Percentiles rank a stretch among this genome's conserved stretches.
These are phyloP conservation scores for Clavariopsis aquatica DNA, from an alignment of 495 filamentous ascomycete genomes.

Conservation along the genomic window DNA sequence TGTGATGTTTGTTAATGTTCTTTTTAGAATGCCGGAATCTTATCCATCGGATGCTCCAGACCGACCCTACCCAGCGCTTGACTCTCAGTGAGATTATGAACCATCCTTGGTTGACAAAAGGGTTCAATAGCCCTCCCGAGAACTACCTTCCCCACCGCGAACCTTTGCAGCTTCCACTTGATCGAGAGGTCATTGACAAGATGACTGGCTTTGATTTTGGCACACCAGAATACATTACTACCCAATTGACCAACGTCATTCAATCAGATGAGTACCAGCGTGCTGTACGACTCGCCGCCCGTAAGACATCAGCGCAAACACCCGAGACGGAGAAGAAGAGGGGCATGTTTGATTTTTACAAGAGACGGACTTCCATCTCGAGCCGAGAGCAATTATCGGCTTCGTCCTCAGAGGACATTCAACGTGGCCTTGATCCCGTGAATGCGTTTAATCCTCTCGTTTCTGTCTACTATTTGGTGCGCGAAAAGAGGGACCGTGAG, in stretches of 20 bases:
- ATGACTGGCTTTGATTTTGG: slow-evolving; percentile 99
- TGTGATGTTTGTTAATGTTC: slow-evolving; percentile 5
- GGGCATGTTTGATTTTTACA: slow-evolving; percentile 94
- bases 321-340: slow-evolving; percentile 78
- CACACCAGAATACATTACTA: slow-evolving; percentile 73
- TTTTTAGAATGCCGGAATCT: slow-evolving; percentile 86
- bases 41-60: slow-evolving; percentile 94
- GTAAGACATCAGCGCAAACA: slow-evolving; percentile 59
- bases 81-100: slow-evolving; percentile 89
- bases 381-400: slow-evolving; percentile 89
- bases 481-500: slow-evolving; percentile 90
- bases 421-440: slow-evolving; percentile 79
- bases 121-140: slow-evolving; percentile 80
- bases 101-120: slow-evolving; percentile 97
- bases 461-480: slow-evolving; percentile 93
- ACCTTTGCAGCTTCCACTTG: slow-evolving; percentile 80
- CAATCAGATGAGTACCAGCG: slow-evolving; percentile 90
- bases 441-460: slow-evolving; percentile 93
- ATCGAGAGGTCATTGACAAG: slow-evolving; percentile 76
- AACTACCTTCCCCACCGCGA: slow-evolving; percentile 85
- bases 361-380: slow-evolving; percentile 80
- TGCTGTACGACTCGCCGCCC: slow-evolving; percentile 68
- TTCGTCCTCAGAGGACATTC: slow-evolving; percentile 78
- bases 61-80: slow-evolving; percentile 84
- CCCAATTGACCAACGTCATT: slow-evolving; percentile 78